These are phyloP conservation scores for Drechslera avenae DNA, from an alignment of 2,329 filamentous ascomycete species.

Conservation along the genomic window DNA sequence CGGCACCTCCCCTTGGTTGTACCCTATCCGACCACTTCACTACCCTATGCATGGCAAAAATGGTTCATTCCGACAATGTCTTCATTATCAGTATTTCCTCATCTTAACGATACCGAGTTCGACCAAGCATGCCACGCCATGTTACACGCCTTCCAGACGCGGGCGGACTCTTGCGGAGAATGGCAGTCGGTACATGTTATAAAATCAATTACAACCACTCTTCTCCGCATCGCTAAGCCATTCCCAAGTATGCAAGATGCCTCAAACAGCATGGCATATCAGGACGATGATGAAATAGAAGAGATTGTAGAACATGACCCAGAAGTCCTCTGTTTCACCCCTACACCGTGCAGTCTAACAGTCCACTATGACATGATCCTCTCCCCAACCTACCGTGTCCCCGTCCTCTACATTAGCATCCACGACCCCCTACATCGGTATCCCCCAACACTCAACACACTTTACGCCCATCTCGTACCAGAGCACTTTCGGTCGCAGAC, in stretches of 20 bases:
- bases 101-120: slow-evolving; percentile 37
- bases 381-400: slow-evolving; percentile 53
- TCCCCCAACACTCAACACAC: slow-evolving; percentile 38
- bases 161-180: slow-evolving; percentile 21
- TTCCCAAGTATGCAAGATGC: slow-evolving; percentile 2
- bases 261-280: not conserved
- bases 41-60: no score
- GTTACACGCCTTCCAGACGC: slow-evolving; percentile 18
- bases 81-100: slow-evolving; percentile 34
- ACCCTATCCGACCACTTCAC: no score
- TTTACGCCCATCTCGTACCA: slow-evolving; percentile 48
- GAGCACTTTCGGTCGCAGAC: slow-evolving; percentile 39
- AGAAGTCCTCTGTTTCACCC: slow-evolving; percentile 5
- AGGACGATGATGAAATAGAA: slow-evolving; percentile 3
- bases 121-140: slow-evolving; percentile 31
- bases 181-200: slow-evolving; percentile 31
- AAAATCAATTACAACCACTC: slow-evolving; percentile 4
- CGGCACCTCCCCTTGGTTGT: no score
- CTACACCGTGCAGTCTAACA: not conserved
- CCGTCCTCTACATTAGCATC: slow-evolving; percentile 51
- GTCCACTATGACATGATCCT: slow-evolving; percentile 51
- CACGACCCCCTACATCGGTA: slow-evolving; percentile 34
- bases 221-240: slow-evolving; percentile 30
- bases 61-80: not conserved
- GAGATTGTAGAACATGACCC: slow-evolving; percentile 27